phyloP scores from a whole-genome alignment of 768 basidiomycete genomes.

The Obba rivulosa region DNA sequence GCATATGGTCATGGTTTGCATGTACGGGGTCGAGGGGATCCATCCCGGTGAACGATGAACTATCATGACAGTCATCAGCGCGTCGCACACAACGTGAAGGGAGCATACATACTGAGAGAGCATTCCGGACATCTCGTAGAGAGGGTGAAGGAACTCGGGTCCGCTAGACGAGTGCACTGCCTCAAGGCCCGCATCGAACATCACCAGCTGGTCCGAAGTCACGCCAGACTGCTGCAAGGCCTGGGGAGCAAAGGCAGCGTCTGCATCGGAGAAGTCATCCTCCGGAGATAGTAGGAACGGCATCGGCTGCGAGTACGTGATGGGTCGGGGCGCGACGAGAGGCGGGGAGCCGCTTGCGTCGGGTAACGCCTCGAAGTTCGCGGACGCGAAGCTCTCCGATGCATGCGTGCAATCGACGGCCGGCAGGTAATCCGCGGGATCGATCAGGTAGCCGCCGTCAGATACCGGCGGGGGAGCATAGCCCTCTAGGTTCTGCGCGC shows the following conservation, averaged over 20 bases:
- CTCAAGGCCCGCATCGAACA: too few relatives aligned
- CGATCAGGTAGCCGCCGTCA: neutral
- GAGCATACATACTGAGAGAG: neutral
- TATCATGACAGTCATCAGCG: too few relatives aligned
- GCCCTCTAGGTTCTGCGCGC: neutral
- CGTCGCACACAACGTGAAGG: too few relatives aligned
- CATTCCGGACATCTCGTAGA: neutral
- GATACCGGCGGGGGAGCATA: neutral
- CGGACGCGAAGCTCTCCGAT: too few relatives aligned
- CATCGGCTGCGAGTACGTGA: constrained; percentile 3
- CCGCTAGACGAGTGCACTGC: neutral
- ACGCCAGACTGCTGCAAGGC: neutral
- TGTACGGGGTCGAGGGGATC: too few relatives aligned
- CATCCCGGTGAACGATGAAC: too few relatives aligned
- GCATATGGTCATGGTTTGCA: too few relatives aligned
- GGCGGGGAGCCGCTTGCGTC: neutral
- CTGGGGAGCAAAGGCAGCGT: neutral
- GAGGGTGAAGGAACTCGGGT: neutral
- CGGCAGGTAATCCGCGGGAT: too few relatives aligned
- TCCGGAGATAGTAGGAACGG: constrained; percentile 4
- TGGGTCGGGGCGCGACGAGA: constrained; percentile 6
- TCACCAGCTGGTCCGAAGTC: neutral
- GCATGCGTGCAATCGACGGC: too few relatives aligned
- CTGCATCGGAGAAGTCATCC: neutral
- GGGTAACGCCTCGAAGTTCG: too few relatives aligned